phyloP scores from a whole-genome alignment of 2,329 filamentous ascomycete genomes.

The Chaetomium globosum region DNA sequence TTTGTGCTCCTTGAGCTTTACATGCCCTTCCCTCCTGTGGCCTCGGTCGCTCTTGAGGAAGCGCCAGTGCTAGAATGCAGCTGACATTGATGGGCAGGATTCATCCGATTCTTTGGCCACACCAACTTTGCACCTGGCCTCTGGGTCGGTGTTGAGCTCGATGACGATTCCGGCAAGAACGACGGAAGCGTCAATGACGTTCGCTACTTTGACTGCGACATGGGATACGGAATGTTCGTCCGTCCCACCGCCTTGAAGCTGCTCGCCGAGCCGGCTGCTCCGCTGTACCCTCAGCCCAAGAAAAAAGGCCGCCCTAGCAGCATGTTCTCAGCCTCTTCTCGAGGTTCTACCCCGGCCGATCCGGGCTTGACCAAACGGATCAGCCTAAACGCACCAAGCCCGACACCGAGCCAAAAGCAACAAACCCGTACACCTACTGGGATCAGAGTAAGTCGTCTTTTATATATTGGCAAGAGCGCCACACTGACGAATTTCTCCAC shows the following conservation, averaged over 20 bases:
- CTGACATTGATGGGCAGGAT: slow-evolving; percentile 41
- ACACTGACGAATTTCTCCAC: slow-evolving; percentile 14
- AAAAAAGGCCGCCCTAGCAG: slow-evolving; percentile 54
- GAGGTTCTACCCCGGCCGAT: slow-evolving; percentile 52
- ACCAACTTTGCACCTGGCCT: slow-evolving; percentile 79
- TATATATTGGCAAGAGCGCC: not conserved
- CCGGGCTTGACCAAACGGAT: slow-evolving; percentile 62
- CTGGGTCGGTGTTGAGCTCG: slow-evolving; percentile 89
- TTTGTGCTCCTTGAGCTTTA: not conserved
- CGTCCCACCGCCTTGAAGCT: slow-evolving; percentile 65
- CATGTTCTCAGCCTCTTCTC: slow-evolving; percentile 47
- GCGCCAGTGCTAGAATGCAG: not conserved
- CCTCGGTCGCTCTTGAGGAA: not conserved
- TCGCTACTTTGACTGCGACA: slow-evolving; percentile 83
- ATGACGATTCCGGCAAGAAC: slow-evolving; percentile 83
- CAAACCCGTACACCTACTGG: slow-evolving; percentile 59
- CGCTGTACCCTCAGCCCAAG: slow-evolving; percentile 22
- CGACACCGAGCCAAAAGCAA: slow-evolving; percentile 66
- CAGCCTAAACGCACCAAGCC: slow-evolving; percentile 72
- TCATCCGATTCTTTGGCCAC: slow-evolving; percentile 78
- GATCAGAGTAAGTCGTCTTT: slow-evolving; percentile 51
- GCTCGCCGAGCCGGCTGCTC: not conserved
- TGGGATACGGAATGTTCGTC: slow-evolving; percentile 81
- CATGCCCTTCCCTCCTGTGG: not conserved
- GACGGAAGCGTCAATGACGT: slow-evolving; percentile 87